A percentile compares a stretch with the other conserved stretches of the same genome.
Evolutionary conservation across 495 filamentous ascomycete genomes (phyloP).

Genomic region (Tirmania nivea): DNA sequence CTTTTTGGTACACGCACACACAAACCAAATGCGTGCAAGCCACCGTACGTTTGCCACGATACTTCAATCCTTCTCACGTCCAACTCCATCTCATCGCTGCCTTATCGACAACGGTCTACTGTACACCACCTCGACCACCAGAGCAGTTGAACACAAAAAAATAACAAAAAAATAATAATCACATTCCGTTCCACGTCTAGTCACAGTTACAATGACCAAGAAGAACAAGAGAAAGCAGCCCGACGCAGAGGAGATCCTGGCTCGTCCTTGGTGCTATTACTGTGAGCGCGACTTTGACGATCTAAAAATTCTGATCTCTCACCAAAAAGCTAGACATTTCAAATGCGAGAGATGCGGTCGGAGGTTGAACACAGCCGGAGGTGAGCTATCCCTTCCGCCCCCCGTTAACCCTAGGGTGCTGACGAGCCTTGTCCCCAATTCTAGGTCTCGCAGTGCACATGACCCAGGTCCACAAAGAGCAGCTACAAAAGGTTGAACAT

Average conservation of each 20-base stretch:
- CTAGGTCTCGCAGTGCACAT: conserved; percentile 83
- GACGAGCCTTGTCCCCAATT: too few species aligned
- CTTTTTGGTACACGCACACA: too few species aligned
- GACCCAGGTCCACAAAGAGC: conserved; percentile 96
- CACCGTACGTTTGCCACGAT: too few species aligned
- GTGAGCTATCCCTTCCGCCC: conserved; percentile 26
- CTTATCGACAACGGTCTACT: too few species aligned
- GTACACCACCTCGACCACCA: too few species aligned
- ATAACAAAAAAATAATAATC: too few species aligned
- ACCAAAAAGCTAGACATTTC: conserved; percentile 97
- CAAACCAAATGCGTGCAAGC: too few species aligned
- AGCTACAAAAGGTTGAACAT: conserved; percentile 66
- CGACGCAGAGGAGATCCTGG: conserved; percentile 65
- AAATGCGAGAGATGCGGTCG: conserved; percentile 80
- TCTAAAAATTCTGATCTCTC: conserved; percentile 79
- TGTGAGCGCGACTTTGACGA: conserved; percentile 98
- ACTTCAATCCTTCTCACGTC: too few species aligned
- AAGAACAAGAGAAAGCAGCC: conserved; percentile 48
- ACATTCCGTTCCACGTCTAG: background rate
- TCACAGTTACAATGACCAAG: background rate
- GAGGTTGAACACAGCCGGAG: conserved; percentile 83
- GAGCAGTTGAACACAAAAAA: too few species aligned
- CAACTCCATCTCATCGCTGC: too few species aligned
- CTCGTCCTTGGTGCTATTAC: conserved; percentile 93
- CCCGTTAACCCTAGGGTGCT: background rate